phyloP scores from a whole-genome alignment of 116 monocot genomes.

The Phalaenopsis hybrid region DNA sequence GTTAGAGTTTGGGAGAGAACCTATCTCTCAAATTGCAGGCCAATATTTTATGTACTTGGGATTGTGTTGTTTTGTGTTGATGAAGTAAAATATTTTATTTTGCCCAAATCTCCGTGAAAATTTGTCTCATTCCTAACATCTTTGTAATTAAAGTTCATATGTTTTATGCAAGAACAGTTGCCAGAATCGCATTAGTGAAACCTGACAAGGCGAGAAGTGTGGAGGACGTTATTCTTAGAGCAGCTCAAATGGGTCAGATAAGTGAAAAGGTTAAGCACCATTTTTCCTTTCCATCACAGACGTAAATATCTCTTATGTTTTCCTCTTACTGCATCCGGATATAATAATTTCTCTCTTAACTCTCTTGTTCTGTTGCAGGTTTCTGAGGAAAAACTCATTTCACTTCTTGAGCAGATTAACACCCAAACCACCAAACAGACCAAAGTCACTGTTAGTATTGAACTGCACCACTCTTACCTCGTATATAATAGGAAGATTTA shows the following conservation, averaged over 20 bases:
- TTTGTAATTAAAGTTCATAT: neutral
- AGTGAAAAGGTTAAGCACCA: conserved; percentile 57
- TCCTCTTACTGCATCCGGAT: neutral
- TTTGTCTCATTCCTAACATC: no score
- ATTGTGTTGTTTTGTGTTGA: no score
- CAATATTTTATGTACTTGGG: no score
- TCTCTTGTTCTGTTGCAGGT: conserved; percentile 32
- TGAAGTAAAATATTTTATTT: no score
- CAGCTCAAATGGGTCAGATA: conserved; percentile 80
- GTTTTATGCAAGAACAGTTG: conserved; percentile 33
- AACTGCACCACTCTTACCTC: neutral
- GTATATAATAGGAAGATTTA: no score
- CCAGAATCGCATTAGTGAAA: conserved; percentile 90
- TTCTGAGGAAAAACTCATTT: conserved; percentile 85
- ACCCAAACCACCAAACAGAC: conserved; percentile 83
- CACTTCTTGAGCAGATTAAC: conserved; percentile 89
- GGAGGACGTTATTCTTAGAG: conserved; percentile 79
- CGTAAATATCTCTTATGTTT: no score
- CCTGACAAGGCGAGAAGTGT: conserved; percentile 91
- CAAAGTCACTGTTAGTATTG: conserved; percentile 80
- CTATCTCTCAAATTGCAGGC: neutral
- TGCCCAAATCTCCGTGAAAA: no score
- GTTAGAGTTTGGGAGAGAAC: no score
- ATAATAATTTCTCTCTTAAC: neutral
- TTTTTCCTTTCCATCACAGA: neutral